A percentile compares a stretch with the other conserved stretches of the same genome.
Conservation (phyloP, 441 rosid genomes). For the Biscutella auriculata region DNA sequence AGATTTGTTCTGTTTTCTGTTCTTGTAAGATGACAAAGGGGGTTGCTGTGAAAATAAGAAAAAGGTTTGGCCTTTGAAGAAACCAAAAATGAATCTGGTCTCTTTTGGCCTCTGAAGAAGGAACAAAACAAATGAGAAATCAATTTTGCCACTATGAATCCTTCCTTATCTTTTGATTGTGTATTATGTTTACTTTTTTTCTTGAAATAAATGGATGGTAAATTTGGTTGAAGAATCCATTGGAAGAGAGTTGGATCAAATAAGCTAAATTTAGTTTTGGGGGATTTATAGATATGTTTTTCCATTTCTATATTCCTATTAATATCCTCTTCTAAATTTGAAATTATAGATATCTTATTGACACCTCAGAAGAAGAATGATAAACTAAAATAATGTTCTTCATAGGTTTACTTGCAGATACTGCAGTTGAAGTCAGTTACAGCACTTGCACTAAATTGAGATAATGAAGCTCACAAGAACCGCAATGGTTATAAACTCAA, state of each 20-base stretch:
- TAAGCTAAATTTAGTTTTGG: slow-evolving; percentile 22
- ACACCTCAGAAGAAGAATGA: background rate
- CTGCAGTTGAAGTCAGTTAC: slow-evolving; percentile 13
- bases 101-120: slow-evolving; percentile 21
- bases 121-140: slow-evolving; percentile 1
- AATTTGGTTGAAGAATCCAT: slow-evolving; percentile 11
- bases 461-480: slow-evolving; percentile 15
- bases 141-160: background rate
- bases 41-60: background rate
- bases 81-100: slow-evolving; percentile 27
- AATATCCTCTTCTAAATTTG: slow-evolving; percentile 13
- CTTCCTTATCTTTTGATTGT: background rate
- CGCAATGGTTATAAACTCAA: background rate
- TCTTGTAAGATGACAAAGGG: slow-evolving; percentile 6
- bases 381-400: slow-evolving; percentile 2
- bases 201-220: slow-evolving; percentile 9
- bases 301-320: slow-evolving; percentile 16
- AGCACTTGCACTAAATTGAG: slow-evolving; percentile 19
- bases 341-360: background rate
- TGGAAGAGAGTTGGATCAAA: slow-evolving; percentile 15
- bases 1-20: background rate
- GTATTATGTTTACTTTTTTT: background rate
- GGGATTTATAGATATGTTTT: slow-evolving; percentile 8
- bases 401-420: slow-evolving; percentile 9
- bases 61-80: slow-evolving; percentile 21